Evolutionary conservation across 176 grass and related monocot genomes (phyloP), one percentile per base, ranked within the genome.

Genomic region (Oryza australiensis): DNA sequence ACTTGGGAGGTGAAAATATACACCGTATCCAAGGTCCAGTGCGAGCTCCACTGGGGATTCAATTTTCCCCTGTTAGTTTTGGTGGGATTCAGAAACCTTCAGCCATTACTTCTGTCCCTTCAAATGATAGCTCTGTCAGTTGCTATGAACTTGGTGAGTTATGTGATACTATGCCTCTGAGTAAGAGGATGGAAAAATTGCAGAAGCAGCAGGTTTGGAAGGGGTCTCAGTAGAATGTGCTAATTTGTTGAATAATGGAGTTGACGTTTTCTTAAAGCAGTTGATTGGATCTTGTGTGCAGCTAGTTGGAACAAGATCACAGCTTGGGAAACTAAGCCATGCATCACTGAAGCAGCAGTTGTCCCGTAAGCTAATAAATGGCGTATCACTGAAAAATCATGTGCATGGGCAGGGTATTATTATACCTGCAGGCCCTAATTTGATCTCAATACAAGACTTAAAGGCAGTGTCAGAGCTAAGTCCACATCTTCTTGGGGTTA

Each of bases 1-100:
- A 73, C 35, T 66, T 29, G 26, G 78, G 66, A 86, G 49, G 62
- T 42, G 80, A 66, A 88, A 87, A 32, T 82, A 46, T 71, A 79
- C 35, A 88, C 26, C 66, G 71, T 66, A 46, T 49, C 43, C 83
- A 76, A 90, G 55, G 49, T 73, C 77, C 75, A 13, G 48, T 68
- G 20, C 72, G 89, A 66, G 93, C 93, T 77, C 96, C 93, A 38
- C 89, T 94, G 83, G 93, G 96, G 34, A 92, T 94, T 79, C 91
- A 87, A 12, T 92, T 99, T 73, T 84, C 83, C 46, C 68, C 80
- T 84, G 73, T 83, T 38, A 92, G 81, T 88, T 82, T 84, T 29
- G 83, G 76, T 72, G 76, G 87, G 76, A 72, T 87, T 42, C 77
- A 34, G 65, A 95, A 83, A 80, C 72, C 76, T 24, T 91, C 87